A percentile compares a stretch with the other conserved stretches of the same genome.
phyloP scores from a whole-genome alignment of 2,329 filamentous ascomycete species.

The Aspergillus fumigatus region DNA sequence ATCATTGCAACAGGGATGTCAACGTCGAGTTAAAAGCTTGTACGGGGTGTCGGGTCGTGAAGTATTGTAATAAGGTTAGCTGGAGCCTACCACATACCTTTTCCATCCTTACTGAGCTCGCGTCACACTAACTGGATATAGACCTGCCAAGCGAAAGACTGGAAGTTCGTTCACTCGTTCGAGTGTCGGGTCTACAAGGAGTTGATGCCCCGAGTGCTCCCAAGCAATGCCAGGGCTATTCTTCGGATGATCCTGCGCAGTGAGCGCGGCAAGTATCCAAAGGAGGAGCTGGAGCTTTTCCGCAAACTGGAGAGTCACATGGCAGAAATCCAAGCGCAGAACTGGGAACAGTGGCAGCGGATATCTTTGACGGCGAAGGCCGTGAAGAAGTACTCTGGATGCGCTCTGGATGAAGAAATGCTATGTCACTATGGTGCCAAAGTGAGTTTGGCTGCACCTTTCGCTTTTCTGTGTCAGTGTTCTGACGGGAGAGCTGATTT shows the following conservation, averaged over 20 bases:
- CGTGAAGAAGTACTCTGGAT: conserved; percentile 49
- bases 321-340: conserved; percentile 42
- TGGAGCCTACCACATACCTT: background rate
- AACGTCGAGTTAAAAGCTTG: conserved; percentile 47
- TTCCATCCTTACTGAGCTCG: background rate
- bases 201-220: conserved; percentile 46
- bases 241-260: conserved; percentile 50
- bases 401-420: conserved; percentile 40
- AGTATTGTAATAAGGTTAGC: conserved; percentile 57
- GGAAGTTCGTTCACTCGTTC: conserved; percentile 55
- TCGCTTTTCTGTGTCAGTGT: background rate
- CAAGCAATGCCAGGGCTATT: conserved; percentile 52
- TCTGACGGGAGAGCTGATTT: background rate
- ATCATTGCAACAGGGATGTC: conserved; percentile 18
- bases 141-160: conserved; percentile 56
- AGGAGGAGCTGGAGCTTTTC: conserved; percentile 41
- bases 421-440: conserved; percentile 44
- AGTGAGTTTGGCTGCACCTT: conserved; percentile 26
- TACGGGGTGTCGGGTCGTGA: conserved; percentile 53
- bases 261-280: conserved; percentile 31
- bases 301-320: conserved; percentile 46
- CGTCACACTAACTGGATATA: conserved; percentile 22
- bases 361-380: conserved; percentile 52
- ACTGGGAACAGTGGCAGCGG: conserved; percentile 43
- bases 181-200: conserved; percentile 53